Base-by-base conservation (phyloP, 352 stramenopile genomes). In the Globisporangium ultimum region DNA sequence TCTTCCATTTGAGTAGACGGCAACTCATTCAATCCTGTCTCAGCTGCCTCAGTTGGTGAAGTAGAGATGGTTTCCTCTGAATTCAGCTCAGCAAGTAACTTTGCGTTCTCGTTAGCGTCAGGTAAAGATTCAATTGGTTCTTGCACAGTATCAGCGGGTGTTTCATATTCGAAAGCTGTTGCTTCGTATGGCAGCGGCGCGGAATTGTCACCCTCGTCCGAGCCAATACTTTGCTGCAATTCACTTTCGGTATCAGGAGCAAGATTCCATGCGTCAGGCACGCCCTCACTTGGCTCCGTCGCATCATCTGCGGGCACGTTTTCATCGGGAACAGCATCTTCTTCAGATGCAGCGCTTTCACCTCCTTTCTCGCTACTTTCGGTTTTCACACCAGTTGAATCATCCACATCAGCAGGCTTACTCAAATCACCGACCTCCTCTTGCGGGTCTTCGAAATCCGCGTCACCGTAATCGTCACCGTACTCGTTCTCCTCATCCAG, bases 381-480 rank as follows among this genome's bases (percentile, higher is more conserved):
- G n/a, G 13, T 8, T 34, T 47, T 18, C 32, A 18, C 20, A 46
- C 11, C 12, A 18, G 17, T 58, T 28, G 48, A 41, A 28, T 63
- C 48, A 11, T 21, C 40, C 10, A 8, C 28, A 12, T 34, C 28
- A 46, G 18, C 22, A 50, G 22, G 3, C n/a, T 17, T 28, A 32
- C 10, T 34, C 14, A 55, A 42, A 12, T 47, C 48, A 2, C 20
- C 34, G 40, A 15, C 1, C 24, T 28, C 24, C 1, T 51, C 46
- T 18, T 56, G 46, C 7, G 55, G 12, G 28, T 49, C 60, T 22
- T 48, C 53, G 22, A 66, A 61, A 12, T 60, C 55, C 6, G 36
- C 48, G 15, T 57, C 57, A 20, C 43, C 43, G 7, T 53, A 53
- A 12, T 64, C 56, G 21, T 67, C 61, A 6, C 24, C 53, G 53